These are phyloP conservation scores for Coelastrella sp. DNA, from an alignment of 139 green algal genomes.

Conservation along the genomic window DNA sequence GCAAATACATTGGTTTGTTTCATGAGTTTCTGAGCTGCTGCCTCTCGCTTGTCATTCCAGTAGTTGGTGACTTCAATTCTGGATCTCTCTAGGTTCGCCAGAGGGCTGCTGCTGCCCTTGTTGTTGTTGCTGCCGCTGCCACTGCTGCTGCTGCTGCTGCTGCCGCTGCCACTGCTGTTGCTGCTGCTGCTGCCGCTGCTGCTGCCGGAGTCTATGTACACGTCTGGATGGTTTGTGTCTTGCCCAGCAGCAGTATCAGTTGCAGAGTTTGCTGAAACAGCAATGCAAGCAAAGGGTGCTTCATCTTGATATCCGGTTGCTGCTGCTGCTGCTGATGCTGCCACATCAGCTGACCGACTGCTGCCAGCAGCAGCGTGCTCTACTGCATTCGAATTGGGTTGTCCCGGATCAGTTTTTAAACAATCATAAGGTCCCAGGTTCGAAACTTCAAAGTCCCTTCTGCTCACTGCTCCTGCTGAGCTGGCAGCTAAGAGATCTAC, in stretches of 20 bases:
- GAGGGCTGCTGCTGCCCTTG: background rate
- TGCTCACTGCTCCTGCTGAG: background rate
- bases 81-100: background rate
- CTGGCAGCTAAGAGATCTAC: background rate
- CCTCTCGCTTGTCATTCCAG: background rate
- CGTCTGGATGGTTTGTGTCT: no score
- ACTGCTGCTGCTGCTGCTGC: constrained; percentile 8
- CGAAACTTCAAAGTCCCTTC: background rate
- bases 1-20: background rate
- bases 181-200: background rate
- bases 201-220: no score
- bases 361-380: background rate
- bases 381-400: no score
- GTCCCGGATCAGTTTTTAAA: background rate
- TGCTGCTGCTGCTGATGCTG: background rate
- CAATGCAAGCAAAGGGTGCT: no score
- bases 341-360: background rate
- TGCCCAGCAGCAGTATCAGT: no score
- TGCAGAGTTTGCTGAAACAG: background rate
- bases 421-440: no score
- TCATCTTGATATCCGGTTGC: background rate
- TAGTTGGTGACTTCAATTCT: background rate
- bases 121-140: constrained; percentile 10
- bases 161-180: no score
- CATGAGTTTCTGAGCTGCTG: background rate